phyloP scores from a whole-genome alignment of 345 rosid genomes.

The Stellera chamaejasme region DNA sequence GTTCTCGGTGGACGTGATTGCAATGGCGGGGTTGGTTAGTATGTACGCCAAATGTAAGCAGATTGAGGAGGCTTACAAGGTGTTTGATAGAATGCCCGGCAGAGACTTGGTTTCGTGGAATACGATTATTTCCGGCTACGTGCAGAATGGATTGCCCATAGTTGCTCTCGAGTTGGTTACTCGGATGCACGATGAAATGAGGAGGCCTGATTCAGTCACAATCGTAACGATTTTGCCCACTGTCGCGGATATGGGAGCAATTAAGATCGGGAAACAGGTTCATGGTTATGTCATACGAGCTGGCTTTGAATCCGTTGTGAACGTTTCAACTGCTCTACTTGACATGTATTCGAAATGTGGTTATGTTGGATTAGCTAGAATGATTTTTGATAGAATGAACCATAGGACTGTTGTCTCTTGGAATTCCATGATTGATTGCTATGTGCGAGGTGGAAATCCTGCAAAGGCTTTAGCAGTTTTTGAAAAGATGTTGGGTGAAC shows the following conservation, averaged over 20 bases:
- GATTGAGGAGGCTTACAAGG: slow-evolving; percentile 53
- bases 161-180: slow-evolving; percentile 49
- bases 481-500: slow-evolving; percentile 57
- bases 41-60: slow-evolving; percentile 62
- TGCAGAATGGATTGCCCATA: slow-evolving; percentile 58
- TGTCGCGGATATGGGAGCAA: slow-evolving; percentile 34
- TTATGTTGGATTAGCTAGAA: slow-evolving; percentile 34
- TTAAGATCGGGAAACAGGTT: slow-evolving; percentile 50
- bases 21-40: slow-evolving; percentile 64
- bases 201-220: slow-evolving; percentile 60
- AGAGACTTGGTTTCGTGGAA: slow-evolving; percentile 87
- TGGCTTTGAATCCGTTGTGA: slow-evolving; percentile 56
- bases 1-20: slow-evolving; percentile 44
- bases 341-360: slow-evolving; percentile 77
- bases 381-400: slow-evolving; percentile 49
- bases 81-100: slow-evolving; percentile 80
- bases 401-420: slow-evolving; percentile 57
- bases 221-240: slow-evolving; percentile 71
- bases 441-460: slow-evolving; percentile 56
- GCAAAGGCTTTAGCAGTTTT: slow-evolving; percentile 50
- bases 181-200: slow-evolving; percentile 52
- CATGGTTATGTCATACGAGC: slow-evolving; percentile 56
- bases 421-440: slow-evolving; percentile 89
- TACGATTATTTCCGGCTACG: slow-evolving; percentile 66
- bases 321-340: slow-evolving; percentile 56